Base-by-base conservation (phyloP, 257 asterid genomes). In the Capsicum pubescens region DNA sequence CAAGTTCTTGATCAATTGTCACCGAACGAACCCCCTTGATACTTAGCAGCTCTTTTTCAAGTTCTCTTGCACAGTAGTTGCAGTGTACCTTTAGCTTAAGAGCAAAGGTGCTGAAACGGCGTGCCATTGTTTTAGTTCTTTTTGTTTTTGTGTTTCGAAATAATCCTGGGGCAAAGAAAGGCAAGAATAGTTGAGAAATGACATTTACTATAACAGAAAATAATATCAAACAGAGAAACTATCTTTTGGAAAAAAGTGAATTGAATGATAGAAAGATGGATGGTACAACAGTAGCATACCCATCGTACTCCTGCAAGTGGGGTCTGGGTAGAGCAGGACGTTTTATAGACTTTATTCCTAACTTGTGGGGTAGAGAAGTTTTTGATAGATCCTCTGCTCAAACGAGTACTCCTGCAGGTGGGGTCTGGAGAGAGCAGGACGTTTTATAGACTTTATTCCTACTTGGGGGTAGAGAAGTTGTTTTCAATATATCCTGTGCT, bases 41-140 rank as follows among this genome's bases (percentile, higher is more conserved):
- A 0, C 0, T 48, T 6, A 6, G 32, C 8, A 87, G 50, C 46
- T 63, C 46, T 1, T 71, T 80, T 66, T 87, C 21, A 19, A 85
- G 78, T 60, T 83, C 74, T 13, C 1, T 85, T 55, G 52, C 86
- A 66, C 86, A 82, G 46, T 35, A 69, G 8, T 76, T 70, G 70
- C 86, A 85, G 78, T 87, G 90, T 15, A 79, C 59, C 21, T 85
- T 81, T 39, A 79, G 66, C 74, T 81, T 79, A 55, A 87, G 82
- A 35, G 81, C 72, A 61, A 87, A 83, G 0, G 16, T 85, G 46
- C 48, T 74, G 60, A 12, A 74, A 19, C 60, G 21, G 21, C 17
- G 60, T 21, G 19, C 17, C 80, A 74, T 74, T 50, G 50, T 35
- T 67, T 35, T 67, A 67, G 74, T 67, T 6, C 74, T n/a, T 46